Evolutionary conservation across 768 basidiomycete species (phyloP), one percentile per base, ranked within the genome.

Genomic region (Mycena leptocephala): DNA sequence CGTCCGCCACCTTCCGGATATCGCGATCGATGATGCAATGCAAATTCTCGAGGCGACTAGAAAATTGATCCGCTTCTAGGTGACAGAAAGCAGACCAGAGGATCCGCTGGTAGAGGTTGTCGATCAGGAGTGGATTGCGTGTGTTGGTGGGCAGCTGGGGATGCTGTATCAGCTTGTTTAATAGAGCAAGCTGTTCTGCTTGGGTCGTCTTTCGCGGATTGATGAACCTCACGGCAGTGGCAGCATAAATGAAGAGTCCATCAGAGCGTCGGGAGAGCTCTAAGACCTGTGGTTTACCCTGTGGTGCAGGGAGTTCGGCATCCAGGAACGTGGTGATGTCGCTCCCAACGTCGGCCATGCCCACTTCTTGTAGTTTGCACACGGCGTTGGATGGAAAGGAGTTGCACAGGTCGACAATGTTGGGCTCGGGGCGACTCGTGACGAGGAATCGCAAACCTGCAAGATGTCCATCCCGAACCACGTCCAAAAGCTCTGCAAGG

Each of bases 201-300:
- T 8, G 5, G 28, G 8, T 8, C 26, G 20, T 56, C 26, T 59
- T 68, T 56, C 51, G 30, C 30, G 39, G 58, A 30, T 28, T 65
- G 62, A 80, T 53, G 35, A 76, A 78, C 41, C 70, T 79, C 51
- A 80, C 81, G 18, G 76, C 75, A 0, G 82, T 84, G 30, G 82
- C 79, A 30, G 83, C 82, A 46, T 80, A 82, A 51, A 84, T 82
- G 77, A 84, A 84, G 18, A 83, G 69, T 16, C 81, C 82, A 69
- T 28, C 72, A 13, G 81, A 76, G 6, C 62, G 68, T 18, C 63
- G 59, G 14, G 61, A 64, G 33, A 83, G 75, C 33, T 72, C 33
- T 10, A 28, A 32, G 46, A 80, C 24, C 53, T 76, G 30, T 3
- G 18, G 58, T 32, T 58, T 4, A 22, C 20, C 30, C 6, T 18